Percentiles rank a stretch among this genome's conserved stretches.
These are phyloP conservation scores for Aspergillus arachidicola DNA, from an alignment of 2,329 filamentous ascomycete species.

Conservation along the genomic window DNA sequence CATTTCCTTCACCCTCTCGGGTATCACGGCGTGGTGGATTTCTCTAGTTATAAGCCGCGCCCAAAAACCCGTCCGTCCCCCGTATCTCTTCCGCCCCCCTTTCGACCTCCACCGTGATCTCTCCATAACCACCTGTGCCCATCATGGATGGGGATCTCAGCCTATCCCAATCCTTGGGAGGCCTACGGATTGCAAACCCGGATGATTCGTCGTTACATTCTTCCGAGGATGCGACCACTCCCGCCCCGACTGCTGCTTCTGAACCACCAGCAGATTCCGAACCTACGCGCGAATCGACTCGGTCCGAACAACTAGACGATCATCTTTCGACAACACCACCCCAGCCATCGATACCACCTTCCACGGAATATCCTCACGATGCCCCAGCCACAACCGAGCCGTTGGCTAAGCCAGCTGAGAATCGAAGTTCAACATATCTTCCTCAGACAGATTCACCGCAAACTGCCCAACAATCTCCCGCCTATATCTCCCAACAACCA, in stretches of 20 bases:
- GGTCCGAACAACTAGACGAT: conserved; percentile 24
- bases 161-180: conserved; percentile 88
- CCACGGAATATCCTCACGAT: conserved; percentile 22
- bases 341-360: conserved; percentile 16
- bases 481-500: conserved; percentile 42
- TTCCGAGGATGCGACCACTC: conserved; percentile 36
- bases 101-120: conserved; percentile 11
- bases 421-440: conserved; percentile 47
- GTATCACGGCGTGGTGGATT: conserved; percentile 16
- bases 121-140: conserved; percentile 28
- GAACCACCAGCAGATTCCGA: conserved; percentile 26
- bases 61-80: conserved; percentile 12
- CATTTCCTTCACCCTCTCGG: conserved; percentile 2
- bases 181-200: conserved; percentile 94
- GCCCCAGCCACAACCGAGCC: conserved; percentile 25
- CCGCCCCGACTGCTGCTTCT: conserved; percentile 27
- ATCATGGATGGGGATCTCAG: conserved; percentile 90
- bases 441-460: conserved; percentile 49
- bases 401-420: conserved; percentile 32
- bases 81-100: conserved; percentile 8
- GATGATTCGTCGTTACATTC: conserved; percentile 65
- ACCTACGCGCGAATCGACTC: conserved; percentile 23
- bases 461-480: conserved; percentile 46
- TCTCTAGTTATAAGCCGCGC: conserved; percentile 8
- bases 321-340: conserved; percentile 28